Conservation (phyloP, 2,329 filamentous ascomycete species). For the Claviceps arundinis region DNA sequence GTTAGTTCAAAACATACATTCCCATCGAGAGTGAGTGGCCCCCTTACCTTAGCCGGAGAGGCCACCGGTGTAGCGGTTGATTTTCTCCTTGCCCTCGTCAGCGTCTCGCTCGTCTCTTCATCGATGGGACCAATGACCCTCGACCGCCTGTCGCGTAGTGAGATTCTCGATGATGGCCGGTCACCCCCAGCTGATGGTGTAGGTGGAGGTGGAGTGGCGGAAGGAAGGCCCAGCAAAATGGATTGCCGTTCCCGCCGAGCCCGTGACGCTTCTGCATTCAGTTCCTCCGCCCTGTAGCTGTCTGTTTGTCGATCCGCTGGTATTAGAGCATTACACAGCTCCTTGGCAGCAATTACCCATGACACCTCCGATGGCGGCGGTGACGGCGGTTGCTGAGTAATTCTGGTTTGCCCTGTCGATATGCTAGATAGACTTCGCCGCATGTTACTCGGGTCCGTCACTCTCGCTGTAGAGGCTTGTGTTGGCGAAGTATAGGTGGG, state of each 20-base stretch:
- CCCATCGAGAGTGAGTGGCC: background rate
- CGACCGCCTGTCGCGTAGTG: constrained; percentile 57
- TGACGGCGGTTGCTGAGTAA: constrained; percentile 31
- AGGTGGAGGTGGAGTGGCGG: background rate
- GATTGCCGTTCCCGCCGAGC: constrained; percentile 52
- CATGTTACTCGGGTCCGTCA: constrained; percentile 53
- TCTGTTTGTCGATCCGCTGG: constrained; percentile 60
- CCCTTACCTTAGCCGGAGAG: constrained; percentile 17
- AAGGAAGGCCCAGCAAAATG: constrained; percentile 21
- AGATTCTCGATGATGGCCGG: constrained; percentile 48
- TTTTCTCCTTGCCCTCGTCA: constrained; percentile 38
- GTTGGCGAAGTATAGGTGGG: constrained; percentile 81
- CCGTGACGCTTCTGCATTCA: constrained; percentile 55
- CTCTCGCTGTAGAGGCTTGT: constrained; percentile 73
- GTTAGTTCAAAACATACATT: background rate
- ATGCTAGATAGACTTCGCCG: constrained; percentile 49
- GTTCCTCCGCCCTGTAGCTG: constrained; percentile 66
- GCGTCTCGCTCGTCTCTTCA: constrained; percentile 21
- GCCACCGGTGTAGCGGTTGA: constrained; percentile 40
- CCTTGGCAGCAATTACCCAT: constrained; percentile 74
- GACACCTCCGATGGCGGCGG: constrained; percentile 69
- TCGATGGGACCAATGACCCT: constrained; percentile 41
- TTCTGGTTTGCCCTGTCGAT: constrained; percentile 12
- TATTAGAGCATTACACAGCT: constrained; percentile 71
- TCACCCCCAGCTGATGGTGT: constrained; percentile 15